These are phyloP conservation scores for Blastobotrys capitulatus DNA, from an alignment of 1,139 yeast species.

Conservation along the genomic window DNA sequence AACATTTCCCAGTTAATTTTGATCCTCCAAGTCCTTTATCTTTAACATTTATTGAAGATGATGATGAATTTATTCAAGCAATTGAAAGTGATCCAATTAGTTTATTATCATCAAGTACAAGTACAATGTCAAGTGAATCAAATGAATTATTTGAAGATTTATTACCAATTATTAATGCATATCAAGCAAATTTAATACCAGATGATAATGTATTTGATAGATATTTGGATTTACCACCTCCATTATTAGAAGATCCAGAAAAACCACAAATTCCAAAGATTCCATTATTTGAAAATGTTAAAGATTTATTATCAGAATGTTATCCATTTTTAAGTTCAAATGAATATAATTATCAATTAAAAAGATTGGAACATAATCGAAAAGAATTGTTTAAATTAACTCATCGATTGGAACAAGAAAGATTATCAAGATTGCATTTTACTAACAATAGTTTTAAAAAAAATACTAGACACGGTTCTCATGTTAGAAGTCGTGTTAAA, in stretches of 20 bases:
- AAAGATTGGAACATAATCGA: conserved; percentile 24
- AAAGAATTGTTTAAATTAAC: conserved; percentile 20
- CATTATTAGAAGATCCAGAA: conserved; percentile 27
- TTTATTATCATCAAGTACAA: not conserved
- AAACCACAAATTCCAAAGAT: conserved; percentile 24
- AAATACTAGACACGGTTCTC: not conserved
- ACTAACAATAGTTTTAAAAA: not conserved
- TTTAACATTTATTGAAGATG: not conserved
- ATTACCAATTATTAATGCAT: not conserved
- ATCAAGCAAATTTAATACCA: conserved; percentile 6
- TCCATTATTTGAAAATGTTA: conserved; percentile 24
- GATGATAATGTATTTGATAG: conserved; percentile 21
- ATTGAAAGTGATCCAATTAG: not conserved
- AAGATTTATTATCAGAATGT: conserved; percentile 20
- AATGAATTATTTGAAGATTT: conserved; percentile 3
- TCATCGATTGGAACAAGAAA: conserved; percentile 14
- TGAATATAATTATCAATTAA: conserved; percentile 20
- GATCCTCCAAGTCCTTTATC: conserved; percentile 7
- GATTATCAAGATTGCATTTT: not conserved
- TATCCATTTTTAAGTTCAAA: conserved; percentile 22
- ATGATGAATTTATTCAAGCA: not conserved
- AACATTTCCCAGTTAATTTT: not conserved
- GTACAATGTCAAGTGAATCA: not conserved
- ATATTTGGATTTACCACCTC: conserved; percentile 24
- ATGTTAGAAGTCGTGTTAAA: not conserved